Conservation (phyloP, 331 rosid genomes). For the Malus hybrid region DNA sequence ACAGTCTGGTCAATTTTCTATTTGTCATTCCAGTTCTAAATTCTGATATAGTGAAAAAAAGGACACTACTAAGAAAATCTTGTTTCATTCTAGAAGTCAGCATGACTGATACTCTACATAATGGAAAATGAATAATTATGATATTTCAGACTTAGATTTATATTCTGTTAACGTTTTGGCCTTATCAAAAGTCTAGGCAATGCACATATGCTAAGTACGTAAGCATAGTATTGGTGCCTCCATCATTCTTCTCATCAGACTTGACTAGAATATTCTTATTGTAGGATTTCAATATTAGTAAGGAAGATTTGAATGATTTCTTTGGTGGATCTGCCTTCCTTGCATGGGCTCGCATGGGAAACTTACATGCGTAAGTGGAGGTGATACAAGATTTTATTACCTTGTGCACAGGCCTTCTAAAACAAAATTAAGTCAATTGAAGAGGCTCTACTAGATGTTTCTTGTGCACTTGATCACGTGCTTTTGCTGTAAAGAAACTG, state of each 20-base stretch:
- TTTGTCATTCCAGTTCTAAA: neutral
- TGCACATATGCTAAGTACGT: neutral
- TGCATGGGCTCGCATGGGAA: slow-evolving; percentile 99
- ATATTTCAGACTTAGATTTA: no score
- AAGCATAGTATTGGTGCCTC: neutral
- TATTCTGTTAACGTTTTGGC: neutral
- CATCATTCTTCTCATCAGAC: neutral
- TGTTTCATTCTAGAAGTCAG: neutral
- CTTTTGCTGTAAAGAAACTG: slow-evolving; percentile 4
- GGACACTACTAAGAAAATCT: neutral
- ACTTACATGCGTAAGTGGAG: slow-evolving; percentile 82
- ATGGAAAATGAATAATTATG: neutral
- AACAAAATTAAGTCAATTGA: neutral
- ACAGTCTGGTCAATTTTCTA: neutral
- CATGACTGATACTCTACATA: neutral
- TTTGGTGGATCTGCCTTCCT: slow-evolving; percentile 99
- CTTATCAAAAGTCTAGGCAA: neutral
- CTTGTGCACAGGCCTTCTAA: neutral
- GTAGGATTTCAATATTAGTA: slow-evolving; percentile 73
- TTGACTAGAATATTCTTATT: slow-evolving; percentile 17
- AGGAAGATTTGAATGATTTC: slow-evolving; percentile 58
- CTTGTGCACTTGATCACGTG: slow-evolving; percentile 10
- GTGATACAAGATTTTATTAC: slow-evolving; percentile 2
- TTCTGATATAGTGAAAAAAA: no score
- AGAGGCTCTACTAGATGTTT: neutral